These are phyloP conservation scores for Lachnellula suecica DNA, from an alignment of 2,329 filamentous ascomycete genomes.

Conservation along the genomic window DNA sequence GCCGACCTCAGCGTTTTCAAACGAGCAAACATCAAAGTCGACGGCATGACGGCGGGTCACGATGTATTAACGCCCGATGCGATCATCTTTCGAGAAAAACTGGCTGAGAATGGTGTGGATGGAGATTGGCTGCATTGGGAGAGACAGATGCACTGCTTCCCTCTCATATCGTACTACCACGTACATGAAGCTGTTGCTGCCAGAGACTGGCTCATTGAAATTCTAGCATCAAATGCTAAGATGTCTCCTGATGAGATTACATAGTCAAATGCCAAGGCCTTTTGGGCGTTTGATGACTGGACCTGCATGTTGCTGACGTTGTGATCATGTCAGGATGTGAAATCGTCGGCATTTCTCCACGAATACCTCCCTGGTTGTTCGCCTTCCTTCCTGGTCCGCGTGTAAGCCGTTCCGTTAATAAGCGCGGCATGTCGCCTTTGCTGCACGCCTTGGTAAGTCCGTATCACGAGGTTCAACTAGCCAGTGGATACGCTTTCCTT, in stretches of 20 bases:
- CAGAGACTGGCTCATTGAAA: constrained; percentile 15
- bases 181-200: constrained; percentile 12
- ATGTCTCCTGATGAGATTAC: background rate
- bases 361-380: too few species aligned
- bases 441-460: too few species aligned
- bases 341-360: too few species aligned
- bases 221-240: constrained; percentile 6
- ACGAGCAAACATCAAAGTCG: constrained; percentile 18
- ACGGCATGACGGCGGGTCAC: constrained; percentile 20
- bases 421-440: too few species aligned
- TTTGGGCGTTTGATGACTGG: too few species aligned
- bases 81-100: constrained; percentile 16
- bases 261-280: background rate
- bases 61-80: constrained; percentile 19
- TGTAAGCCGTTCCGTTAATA: too few species aligned
- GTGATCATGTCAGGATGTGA: too few species aligned
- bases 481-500: too few species aligned
- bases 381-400: too few species aligned
- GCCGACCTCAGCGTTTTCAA: constrained; percentile 17
- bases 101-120: constrained; percentile 11
- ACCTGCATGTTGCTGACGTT: too few species aligned
- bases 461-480: too few species aligned
- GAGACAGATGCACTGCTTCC: constrained; percentile 26
- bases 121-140: constrained; percentile 25
- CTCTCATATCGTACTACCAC: constrained; percentile 15